Percentiles rank a stretch among this genome's conserved stretches.
phyloP scores from a whole-genome alignment of 371 early-diverging fungal genomes.

The Circinella minor region DNA sequence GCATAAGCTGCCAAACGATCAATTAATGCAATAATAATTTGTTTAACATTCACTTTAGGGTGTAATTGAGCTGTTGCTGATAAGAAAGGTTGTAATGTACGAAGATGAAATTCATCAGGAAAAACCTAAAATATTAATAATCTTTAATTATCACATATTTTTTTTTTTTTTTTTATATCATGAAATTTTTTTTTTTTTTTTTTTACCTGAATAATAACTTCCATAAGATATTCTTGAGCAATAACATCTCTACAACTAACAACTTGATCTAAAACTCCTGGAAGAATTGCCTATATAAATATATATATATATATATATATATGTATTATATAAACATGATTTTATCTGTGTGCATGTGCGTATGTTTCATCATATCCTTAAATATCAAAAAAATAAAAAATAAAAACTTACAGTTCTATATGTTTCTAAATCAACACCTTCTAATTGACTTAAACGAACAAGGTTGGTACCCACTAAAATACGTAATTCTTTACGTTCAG shows the following conservation, averaged over 20 bases:
- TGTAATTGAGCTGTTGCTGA: slow-evolving; percentile 90
- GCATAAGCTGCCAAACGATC: slow-evolving; percentile 77
- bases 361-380: too few species aligned
- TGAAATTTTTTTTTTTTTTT: too few species aligned
- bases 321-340: not conserved
- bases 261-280: slow-evolving; percentile 91
- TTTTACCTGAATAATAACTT: slow-evolving; percentile 92
- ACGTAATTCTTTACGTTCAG: slow-evolving; percentile 92
- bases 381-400: too few species aligned
- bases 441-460: slow-evolving; percentile 88
- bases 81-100: slow-evolving; percentile 86
- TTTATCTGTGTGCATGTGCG: too few species aligned
- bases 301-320: not conserved
- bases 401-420: slow-evolving; percentile 68
- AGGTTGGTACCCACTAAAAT: slow-evolving; percentile 95
- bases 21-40: slow-evolving; percentile 90
- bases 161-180: not conserved
- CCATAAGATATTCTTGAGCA: slow-evolving; percentile 98
- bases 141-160: too few species aligned
- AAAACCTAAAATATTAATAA: slow-evolving; percentile 77
- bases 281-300: slow-evolving; percentile 72
- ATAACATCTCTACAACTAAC: slow-evolving; percentile 95
- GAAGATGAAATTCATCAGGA: slow-evolving; percentile 94
- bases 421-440: slow-evolving; percentile 80
- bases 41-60: slow-evolving; percentile 91